phyloP scores from a whole-genome alignment of 495 filamentous ascomycete genomes.

The Beverwykella pulmonaria region DNA sequence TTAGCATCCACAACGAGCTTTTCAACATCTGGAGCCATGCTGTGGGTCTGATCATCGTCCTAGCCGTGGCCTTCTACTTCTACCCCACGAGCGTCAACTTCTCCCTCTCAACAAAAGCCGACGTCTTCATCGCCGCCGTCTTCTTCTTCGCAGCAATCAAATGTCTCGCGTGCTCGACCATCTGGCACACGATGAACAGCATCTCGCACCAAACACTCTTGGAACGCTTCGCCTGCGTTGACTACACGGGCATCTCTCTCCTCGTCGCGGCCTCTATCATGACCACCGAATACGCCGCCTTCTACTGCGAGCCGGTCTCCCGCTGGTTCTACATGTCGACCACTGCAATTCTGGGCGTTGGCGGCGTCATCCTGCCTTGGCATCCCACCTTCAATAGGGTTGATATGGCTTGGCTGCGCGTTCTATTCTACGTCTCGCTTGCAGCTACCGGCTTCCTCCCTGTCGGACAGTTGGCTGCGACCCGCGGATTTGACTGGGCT shows the following conservation, averaged over 20 bases:
- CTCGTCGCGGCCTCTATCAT: constrained; percentile 96
- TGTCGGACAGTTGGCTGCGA: constrained; percentile 75
- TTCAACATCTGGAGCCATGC: constrained; percentile 98
- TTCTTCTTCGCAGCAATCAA: constrained; percentile 98
- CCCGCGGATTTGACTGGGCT: constrained; percentile 73
- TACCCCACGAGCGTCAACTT: constrained; percentile 88
- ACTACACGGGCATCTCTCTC: constrained; percentile 97
- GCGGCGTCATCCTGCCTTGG: constrained; percentile 92
- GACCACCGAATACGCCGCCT: constrained; percentile 97
- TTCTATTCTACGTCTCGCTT: constrained; percentile 88
- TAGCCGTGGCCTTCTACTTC: constrained; percentile 93
- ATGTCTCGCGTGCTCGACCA: constrained; percentile 89
- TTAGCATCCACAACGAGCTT: constrained; percentile 84
- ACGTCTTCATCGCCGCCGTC: constrained; percentile 83
- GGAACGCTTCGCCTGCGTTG: constrained; percentile 96
- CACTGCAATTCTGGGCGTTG: constrained; percentile 80
- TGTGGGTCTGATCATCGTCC: constrained; percentile 81
- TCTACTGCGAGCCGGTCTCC: constrained; percentile 91
- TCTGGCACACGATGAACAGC: constrained; percentile 98
- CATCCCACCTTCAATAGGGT: constrained; percentile 90
- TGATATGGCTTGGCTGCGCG: constrained; percentile 89
- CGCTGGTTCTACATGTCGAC: constrained; percentile 84
- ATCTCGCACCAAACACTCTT: constrained; percentile 87
- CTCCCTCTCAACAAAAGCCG: constrained; percentile 77
- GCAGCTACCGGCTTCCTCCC: constrained; percentile 90